Evolutionary conservation across 2,329 filamentous ascomycete species (phyloP).

Genomic region (Dactylellina sp.): DNA sequence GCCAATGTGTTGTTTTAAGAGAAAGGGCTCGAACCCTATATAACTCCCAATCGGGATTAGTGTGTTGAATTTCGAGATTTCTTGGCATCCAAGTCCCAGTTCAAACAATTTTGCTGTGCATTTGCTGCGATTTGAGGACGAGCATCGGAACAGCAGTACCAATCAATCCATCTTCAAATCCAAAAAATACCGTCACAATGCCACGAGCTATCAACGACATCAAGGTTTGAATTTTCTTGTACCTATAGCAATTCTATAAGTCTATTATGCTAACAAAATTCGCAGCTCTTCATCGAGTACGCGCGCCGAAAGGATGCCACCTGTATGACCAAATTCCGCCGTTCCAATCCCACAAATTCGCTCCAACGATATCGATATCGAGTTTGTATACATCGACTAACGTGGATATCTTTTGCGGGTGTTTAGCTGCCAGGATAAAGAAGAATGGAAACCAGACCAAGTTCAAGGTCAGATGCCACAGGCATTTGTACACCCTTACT

Average conservation of each 20-base stretch:
- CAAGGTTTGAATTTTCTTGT: conserved; percentile 38
- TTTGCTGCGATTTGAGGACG: neutral
- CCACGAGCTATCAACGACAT: conserved; percentile 56
- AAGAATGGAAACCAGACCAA: conserved; percentile 91
- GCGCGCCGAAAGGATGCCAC: conserved; percentile 99
- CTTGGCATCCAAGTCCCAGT: conserved; percentile 46
- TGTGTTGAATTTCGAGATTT: conserved; percentile 27
- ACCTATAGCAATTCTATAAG: neutral
- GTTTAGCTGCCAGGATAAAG: conserved; percentile 82
- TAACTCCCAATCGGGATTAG: conserved; percentile 34
- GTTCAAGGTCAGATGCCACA: conserved; percentile 99
- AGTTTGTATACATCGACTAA: conserved; percentile 42
- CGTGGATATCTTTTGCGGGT: conserved; percentile 61
- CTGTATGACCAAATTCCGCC: conserved; percentile 75
- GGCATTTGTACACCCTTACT: conserved; percentile 96
- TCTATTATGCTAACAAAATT: conserved; percentile 64
- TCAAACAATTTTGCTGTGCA: conserved; percentile 54
- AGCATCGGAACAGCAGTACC: conserved; percentile 28
- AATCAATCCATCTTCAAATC: conserved; percentile 29
- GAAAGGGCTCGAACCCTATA: conserved; percentile 42
- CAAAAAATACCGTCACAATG: conserved; percentile 53
- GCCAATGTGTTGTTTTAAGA: conserved; percentile 34
- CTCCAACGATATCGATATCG: conserved; percentile 31
- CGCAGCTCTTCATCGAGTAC: conserved; percentile 99
- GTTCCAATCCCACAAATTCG: conserved; percentile 44